A percentile compares a stretch with the other conserved stretches of the same genome.
Conservation (phyloP, 208 protist species). For the Tetramitus jugosus region DNA sequence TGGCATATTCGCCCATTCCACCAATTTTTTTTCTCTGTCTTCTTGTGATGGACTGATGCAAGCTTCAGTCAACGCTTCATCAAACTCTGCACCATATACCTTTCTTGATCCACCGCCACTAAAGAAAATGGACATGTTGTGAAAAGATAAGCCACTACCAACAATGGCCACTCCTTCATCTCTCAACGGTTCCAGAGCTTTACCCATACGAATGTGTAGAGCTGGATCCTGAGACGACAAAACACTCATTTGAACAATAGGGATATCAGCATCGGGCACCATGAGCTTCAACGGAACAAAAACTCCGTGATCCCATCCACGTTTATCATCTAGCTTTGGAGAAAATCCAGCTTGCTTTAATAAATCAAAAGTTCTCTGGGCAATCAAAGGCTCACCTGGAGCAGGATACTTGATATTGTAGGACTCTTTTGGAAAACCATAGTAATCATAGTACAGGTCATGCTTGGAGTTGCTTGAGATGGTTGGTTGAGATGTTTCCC, state of each 20-base stretch:
- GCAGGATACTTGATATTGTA: constrained; percentile 65
- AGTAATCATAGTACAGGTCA: constrained; percentile 70
- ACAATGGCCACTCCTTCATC: constrained; percentile 65
- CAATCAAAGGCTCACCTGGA: constrained; percentile 28
- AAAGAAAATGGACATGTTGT: constrained; percentile 56
- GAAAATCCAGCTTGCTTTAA: constrained; percentile 38
- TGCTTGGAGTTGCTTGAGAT: constrained; percentile 39
- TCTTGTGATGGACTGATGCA: constrained; percentile 13
- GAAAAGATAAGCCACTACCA: constrained; percentile 60
- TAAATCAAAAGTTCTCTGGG: constrained; percentile 19
- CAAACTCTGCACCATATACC: too few relatives aligned
- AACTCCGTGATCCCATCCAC: constrained; percentile 67
- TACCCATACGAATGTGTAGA: constrained; percentile 60
- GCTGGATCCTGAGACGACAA: constrained; percentile 44
- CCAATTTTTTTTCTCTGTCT: constrained; percentile 38
- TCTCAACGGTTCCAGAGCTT: constrained; percentile 52
- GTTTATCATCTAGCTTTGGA: constrained; percentile 39
- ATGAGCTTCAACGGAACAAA: constrained; percentile 65
- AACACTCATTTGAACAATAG: constrained; percentile 67
- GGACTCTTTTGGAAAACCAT: constrained; percentile 59
- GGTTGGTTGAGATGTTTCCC: constrained; percentile 43
- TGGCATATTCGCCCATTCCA: constrained; percentile 37
- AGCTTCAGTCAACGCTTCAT: constrained; percentile 46
- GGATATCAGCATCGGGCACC: constrained; percentile 68
- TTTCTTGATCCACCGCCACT: constrained; percentile 29